These are phyloP conservation scores for Backusella morwellensis DNA, from an alignment of 192 early-diverging fungal species.

Conservation along the genomic window DNA sequence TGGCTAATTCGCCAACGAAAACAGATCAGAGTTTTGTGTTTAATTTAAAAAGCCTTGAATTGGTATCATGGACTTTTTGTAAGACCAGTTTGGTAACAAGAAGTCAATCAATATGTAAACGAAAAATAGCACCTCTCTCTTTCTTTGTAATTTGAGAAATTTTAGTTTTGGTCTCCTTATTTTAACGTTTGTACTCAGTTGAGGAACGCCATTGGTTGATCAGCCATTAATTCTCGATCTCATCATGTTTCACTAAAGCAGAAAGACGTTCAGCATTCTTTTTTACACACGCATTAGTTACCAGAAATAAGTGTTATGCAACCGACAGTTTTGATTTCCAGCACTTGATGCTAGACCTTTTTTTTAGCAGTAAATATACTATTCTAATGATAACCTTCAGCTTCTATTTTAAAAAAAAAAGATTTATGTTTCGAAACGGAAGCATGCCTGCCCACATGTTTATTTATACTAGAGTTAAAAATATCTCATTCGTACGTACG, in stretches of 20 bases:
- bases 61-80: not conserved
- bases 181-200: not conserved
- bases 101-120: not conserved
- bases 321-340: not conserved
- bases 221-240: not conserved
- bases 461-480: not conserved
- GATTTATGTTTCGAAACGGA: not conserved
- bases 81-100: not conserved
- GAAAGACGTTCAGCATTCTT: not conserved
- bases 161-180: not conserved
- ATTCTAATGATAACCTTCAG: not conserved
- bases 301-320: not conserved
- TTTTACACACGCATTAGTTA: not conserved
- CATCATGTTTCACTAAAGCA: not conserved
- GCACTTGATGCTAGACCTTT: not conserved
- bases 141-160: not conserved
- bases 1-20: not conserved
- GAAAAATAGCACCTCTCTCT: not conserved
- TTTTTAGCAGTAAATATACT: not conserved
- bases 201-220: not conserved
- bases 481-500: not conserved
- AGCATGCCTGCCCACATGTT: not conserved
- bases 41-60: not conserved
- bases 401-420: not conserved
- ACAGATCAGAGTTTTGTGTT: not conserved